Evolutionary conservation across 768 basidiomycete species (phyloP).

Genomic region (Coprinellus micaceus): DNA sequence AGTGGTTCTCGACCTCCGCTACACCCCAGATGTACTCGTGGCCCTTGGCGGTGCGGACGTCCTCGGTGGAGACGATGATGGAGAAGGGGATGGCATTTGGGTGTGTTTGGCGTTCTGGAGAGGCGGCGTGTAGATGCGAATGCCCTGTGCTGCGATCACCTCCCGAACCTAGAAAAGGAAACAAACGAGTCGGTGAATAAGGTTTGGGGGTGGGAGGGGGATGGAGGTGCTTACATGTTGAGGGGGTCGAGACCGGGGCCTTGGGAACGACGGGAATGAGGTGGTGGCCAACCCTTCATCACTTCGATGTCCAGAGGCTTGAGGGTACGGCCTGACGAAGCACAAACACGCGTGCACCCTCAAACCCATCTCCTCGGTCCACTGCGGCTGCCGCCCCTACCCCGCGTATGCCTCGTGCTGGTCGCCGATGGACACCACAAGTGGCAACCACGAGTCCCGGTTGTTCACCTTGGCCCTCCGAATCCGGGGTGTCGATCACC

Average conservation of each 20-base stretch:
- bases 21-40: constrained; percentile 99
- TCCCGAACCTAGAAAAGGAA: constrained; percentile 75
- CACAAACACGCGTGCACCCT: constrained; percentile 96
- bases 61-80: constrained; percentile 95
- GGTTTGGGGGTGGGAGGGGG: constrained; percentile 13
- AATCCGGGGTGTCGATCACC: constrained; percentile 99
- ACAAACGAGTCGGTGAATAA: constrained; percentile 10
- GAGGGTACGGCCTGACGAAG: constrained; percentile 90
- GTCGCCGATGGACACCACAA: constrained; percentile 97
- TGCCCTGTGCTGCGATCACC: constrained; percentile 85
- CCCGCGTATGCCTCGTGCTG: constrained; percentile 94
- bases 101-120: constrained; percentile 87
- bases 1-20: constrained; percentile 99
- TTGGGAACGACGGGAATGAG: constrained; percentile 97
- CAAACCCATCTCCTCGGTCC: constrained; percentile 90
- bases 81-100: constrained; percentile 96
- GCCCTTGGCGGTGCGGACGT: constrained; percentile 90
- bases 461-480: constrained; percentile 99
- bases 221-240: constrained; percentile 61
- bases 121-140: constrained; percentile 92
- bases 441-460: constrained; percentile 96
- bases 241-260: constrained; percentile 97
- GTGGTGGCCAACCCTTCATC: constrained; percentile 98
- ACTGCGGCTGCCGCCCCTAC: constrained; percentile 98
- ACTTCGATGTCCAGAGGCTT: constrained; percentile 99